Base-by-base conservation (phyloP, 2,329 filamentous ascomycete species). In the Diaporthe nobilis region DNA sequence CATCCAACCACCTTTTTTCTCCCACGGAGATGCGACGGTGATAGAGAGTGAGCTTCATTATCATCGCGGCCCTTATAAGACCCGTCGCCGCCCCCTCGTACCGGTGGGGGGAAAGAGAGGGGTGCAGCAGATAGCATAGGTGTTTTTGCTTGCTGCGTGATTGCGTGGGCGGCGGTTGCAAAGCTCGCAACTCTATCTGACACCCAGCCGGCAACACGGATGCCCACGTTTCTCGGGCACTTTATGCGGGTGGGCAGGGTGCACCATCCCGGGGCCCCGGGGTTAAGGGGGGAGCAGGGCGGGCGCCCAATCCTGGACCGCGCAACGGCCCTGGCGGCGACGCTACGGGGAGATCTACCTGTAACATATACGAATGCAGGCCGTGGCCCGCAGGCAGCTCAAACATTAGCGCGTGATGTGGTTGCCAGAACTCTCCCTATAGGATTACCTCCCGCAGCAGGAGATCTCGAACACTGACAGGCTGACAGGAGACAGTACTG, bases 341-440 rank as follows among this genome's bases (percentile, higher is more conserved):
- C n/a, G 49, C 34, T 42, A 53, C 49, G 42, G 10, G 25, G 31
- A 55, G 49, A 55, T 70, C 47, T 68, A 53, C 65, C 65, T 53
- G 65, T 68, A 39, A 68, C 65, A 42, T 53, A 42, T 39, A 53
- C 65, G 22, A 68, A 68, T 53, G 34, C 47, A 53, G 65, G 31
- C 22, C 8, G 47, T 68, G 28, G 65, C 49, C 65, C 49, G 65
- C 49, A 42, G 65, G 49, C 65, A 70, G 49, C 49, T 70, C 65
- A 70, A 70, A 70, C 65, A 4, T 55, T 70, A 70, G 65, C 65
- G 65, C 65, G 65, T 55, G 65, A 55, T 28, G 34, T 55, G 47
- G 15, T 12, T 13, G n/a, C 22, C 22, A 8, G 22, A 22, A 6
- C 8, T 37, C 49, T 70, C 49, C 65, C 49, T 70, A 70, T 55